Percentiles rank a stretch among this genome's conserved stretches.
Evolutionary conservation across 306 rosid species (phyloP).

Genomic region (Astragalus glycyphyllos): DNA sequence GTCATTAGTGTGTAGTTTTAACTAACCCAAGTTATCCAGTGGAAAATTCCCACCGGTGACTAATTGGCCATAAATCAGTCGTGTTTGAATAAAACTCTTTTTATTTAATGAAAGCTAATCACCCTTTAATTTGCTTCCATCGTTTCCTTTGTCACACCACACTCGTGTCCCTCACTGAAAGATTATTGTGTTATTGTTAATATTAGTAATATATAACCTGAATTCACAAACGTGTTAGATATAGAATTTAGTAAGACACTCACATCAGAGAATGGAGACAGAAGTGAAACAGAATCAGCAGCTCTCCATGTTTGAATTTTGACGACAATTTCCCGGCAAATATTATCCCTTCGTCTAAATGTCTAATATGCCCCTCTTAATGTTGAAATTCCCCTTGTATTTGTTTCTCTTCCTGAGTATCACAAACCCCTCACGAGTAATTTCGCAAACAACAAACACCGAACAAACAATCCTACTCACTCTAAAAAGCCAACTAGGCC

Average conservation of each 20-base stretch:
- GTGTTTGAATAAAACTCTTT: slow-evolving; percentile 56
- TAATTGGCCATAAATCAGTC: slow-evolving; percentile 11
- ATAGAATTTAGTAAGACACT: background rate
- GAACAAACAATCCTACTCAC: slow-evolving; percentile 56
- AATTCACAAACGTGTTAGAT: slow-evolving; percentile 24
- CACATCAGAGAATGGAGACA: background rate
- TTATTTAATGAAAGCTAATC: slow-evolving; percentile 7
- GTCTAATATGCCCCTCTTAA: slow-evolving; percentile 38
- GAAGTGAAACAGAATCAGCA: background rate
- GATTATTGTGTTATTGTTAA: no score
- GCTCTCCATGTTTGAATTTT: slow-evolving; percentile 44
- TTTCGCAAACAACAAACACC: slow-evolving; percentile 50
- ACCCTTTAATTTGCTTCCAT: background rate
- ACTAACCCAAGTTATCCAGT: slow-evolving; percentile 27
- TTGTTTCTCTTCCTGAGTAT: slow-evolving; percentile 44
- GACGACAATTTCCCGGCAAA: no score
- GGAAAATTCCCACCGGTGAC: background rate
- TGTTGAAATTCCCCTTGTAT: background rate
- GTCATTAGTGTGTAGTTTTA: background rate
- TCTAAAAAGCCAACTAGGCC: slow-evolving; percentile 60
- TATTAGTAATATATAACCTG: background rate
- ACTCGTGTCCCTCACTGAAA: background rate
- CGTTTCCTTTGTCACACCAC: slow-evolving; percentile 24
- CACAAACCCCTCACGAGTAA: slow-evolving; percentile 48
- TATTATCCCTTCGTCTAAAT: slow-evolving; percentile 42